phyloP scores from a whole-genome alignment of 345 rosid species.

The Eucalyptus sideroxylon region DNA sequence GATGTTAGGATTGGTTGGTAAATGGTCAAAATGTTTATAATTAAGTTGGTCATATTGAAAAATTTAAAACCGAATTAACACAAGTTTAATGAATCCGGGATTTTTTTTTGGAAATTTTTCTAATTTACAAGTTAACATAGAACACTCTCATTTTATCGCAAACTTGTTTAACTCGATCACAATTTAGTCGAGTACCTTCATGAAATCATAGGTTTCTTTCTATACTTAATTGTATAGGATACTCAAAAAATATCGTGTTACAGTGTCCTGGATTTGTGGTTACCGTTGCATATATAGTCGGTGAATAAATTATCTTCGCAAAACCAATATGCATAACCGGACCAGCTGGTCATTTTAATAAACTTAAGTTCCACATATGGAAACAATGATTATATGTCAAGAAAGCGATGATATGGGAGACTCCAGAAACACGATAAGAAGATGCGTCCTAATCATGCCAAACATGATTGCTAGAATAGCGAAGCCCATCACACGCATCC shows the following conservation, averaged over 20 bases:
- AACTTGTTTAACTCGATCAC: background rate
- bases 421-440: background rate
- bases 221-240: background rate
- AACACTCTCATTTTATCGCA: background rate
- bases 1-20: no score
- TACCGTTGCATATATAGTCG: background rate
- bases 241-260: no score
- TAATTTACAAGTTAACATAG: background rate
- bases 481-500: background rate
- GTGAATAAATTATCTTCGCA: background rate
- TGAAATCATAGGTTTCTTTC: background rate
- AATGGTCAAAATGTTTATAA: no score
- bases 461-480: background rate
- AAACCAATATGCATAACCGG: background rate
- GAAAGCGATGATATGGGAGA: background rate
- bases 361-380: background rate
- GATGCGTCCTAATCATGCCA: background rate
- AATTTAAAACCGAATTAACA: no score
- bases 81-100: rapidly evolving
- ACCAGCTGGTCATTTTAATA: background rate
- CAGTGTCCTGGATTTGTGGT: background rate
- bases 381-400: background rate
- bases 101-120: no score
- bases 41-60: no score
- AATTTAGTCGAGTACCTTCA: background rate